phyloP scores from a whole-genome alignment of 2,329 filamentous ascomycete genomes.

The Sporothrix pallida region DNA sequence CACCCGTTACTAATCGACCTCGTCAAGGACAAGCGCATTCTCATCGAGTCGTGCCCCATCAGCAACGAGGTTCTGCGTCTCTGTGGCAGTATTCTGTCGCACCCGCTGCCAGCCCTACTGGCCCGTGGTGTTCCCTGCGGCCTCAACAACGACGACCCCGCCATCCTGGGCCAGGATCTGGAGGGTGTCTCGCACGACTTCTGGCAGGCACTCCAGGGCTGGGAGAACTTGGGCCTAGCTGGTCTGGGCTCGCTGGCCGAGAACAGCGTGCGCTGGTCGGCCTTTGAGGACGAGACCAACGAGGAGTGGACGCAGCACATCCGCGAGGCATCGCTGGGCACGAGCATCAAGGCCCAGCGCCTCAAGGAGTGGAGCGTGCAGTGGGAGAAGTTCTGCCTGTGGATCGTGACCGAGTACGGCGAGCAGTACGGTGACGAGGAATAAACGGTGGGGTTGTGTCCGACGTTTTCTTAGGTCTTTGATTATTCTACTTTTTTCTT shows the following conservation, averaged over 20 bases:
- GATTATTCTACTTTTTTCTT: conserved; percentile 37
- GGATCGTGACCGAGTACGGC: conserved; percentile 80
- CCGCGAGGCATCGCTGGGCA: conserved; percentile 73
- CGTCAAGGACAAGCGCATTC: conserved; percentile 84
- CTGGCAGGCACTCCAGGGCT: conserved; percentile 90
- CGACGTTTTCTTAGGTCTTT: not conserved
- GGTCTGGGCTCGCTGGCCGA: conserved; percentile 87
- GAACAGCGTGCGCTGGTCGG: conserved; percentile 89
- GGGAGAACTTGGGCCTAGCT: conserved; percentile 87
- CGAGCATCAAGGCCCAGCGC: conserved; percentile 71
- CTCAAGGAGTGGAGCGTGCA: conserved; percentile 78
- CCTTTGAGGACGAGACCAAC: conserved; percentile 77
- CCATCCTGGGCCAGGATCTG: conserved; percentile 81
- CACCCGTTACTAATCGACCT: conserved; percentile 89
- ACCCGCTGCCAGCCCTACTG: conserved; percentile 78
- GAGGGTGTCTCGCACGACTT: conserved; percentile 90
- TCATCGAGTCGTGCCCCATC: conserved; percentile 89
- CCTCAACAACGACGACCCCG: conserved; percentile 87
- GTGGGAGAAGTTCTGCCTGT: conserved; percentile 91
- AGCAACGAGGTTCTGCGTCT: conserved; percentile 70
- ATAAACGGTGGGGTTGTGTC: not conserved
- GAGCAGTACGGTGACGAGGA: conserved; percentile 61
- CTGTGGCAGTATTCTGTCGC: conserved; percentile 40
- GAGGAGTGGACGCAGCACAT: conserved; percentile 76
- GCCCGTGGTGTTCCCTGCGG: conserved; percentile 83